phyloP scores from a whole-genome alignment of 257 asterid species.

The Petunia axillaris region DNA sequence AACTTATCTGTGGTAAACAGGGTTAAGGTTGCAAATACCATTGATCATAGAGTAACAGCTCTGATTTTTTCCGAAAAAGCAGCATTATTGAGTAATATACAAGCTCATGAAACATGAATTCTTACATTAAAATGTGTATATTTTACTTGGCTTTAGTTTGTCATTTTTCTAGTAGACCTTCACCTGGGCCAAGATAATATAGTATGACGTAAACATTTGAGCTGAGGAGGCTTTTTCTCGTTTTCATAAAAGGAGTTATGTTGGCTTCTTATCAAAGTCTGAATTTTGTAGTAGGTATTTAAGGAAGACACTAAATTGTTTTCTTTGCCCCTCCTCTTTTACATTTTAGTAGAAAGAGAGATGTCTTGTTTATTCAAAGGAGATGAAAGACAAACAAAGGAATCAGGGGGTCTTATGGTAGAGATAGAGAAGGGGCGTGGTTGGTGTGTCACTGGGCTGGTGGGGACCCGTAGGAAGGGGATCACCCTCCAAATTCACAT shows the following conservation, averaged over 20 bases:
- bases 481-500: not conserved
- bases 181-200: slow-evolving; percentile 8
- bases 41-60: not conserved
- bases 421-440: no score
- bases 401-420: no score
- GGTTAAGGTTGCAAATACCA: not conserved
- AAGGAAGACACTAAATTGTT: not conserved
- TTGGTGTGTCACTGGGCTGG: no score
- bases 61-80: not conserved
- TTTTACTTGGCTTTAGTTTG: not conserved
- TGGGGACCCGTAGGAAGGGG: not conserved
- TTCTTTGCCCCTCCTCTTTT: not conserved
- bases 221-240: not conserved
- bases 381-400: no score
- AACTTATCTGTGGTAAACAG: not conserved
- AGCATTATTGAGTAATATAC: not conserved
- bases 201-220: not conserved
- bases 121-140: not conserved
- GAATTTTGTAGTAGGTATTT: not conserved
- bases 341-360: not conserved
- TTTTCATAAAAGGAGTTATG: not conserved
- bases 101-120: not conserved
- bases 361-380: no score
- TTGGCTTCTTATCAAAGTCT: slow-evolving; percentile 11
- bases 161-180: not conserved